Conservation (phyloP, 2,329 filamentous ascomycete genomes). For the Talaromyces sp. region DNA sequence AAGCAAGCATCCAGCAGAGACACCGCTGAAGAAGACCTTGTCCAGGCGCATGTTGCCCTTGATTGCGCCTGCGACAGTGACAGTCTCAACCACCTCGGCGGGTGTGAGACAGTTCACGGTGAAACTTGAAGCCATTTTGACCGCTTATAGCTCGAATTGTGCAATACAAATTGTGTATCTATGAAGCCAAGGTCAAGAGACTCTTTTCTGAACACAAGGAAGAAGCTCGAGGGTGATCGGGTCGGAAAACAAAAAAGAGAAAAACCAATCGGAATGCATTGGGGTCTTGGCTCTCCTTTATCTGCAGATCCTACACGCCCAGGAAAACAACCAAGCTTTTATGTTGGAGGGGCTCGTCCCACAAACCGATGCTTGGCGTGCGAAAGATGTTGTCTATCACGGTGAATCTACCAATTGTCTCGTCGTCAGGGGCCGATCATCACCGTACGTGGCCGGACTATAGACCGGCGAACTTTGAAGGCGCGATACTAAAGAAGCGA, state of each 20-base stretch:
- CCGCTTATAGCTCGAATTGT: not conserved
- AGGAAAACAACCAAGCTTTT: not conserved
- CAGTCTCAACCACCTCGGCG: conserved; percentile 50
- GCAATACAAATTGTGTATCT: too few relatives aligned
- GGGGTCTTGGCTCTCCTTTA: not conserved
- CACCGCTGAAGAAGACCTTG: conserved; percentile 52
- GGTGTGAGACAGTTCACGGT: conserved; percentile 45
- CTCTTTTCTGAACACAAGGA: not conserved
- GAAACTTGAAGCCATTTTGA: conserved; percentile 10
- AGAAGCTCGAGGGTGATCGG: not conserved
- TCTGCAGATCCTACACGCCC: not conserved
- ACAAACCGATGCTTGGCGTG: not conserved
- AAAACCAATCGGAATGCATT: not conserved
- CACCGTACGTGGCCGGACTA: not conserved
- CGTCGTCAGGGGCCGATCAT: not conserved
- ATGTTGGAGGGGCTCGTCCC: not conserved
- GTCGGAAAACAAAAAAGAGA: not conserved
- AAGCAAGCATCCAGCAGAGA: conserved; percentile 52
- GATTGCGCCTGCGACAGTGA: conserved; percentile 49
- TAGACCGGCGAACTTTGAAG: not conserved
- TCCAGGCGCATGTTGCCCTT: conserved; percentile 54
- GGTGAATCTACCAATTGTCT: not conserved
- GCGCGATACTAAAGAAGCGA: not conserved
- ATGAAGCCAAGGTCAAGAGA: not conserved
- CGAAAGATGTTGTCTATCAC: not conserved